Base-by-base conservation (phyloP, 768 basidiomycete genomes). In the Vishniacozyma victoriae region DNA sequence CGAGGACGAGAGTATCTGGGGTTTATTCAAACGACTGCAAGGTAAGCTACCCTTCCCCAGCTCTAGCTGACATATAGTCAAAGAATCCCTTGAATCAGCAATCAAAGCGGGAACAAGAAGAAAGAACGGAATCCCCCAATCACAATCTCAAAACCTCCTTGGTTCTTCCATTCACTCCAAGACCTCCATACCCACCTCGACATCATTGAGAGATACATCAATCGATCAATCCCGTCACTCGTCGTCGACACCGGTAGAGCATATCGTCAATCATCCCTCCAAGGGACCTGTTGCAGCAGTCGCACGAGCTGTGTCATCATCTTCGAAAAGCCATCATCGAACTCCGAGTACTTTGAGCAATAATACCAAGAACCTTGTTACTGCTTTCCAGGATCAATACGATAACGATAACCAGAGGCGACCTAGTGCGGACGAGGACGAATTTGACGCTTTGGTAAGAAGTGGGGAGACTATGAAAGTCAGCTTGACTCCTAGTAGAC, bases 381-480 rank as follows among this genome's bases (percentile, higher is more conserved):
- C 62, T 3, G 66, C 58, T 22, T 64, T 44, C 37, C 36, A 64
- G 43, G 63, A 68, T 38, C 18, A 33, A 35, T 18, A 31, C n/a
- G 58, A 55, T 5, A 29, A n/a, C n/a, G n/a, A n/a, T n/a, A n/a
- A n/a, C n/a, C n/a, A 51, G 25, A 11, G 41, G 7, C 11, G 15
- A 13, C 15, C 41, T 42, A 27, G 40, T 60, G 85, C 67, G 75
- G 54, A 69, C 78, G 70, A 80, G 47, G 83, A 85, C 54, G 87
- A 93, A 69, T 96, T 97, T 70, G 92, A 97, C 72, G 83, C 89
- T 71, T 76, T 96, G 72, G 84, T 97, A 82, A 82, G 81, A 43
- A 89, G 87, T 50, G 81, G 84, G 51, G 78, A 85, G 49, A 96
- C 92, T 16, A 86, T 95, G 85, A 95, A 89, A 69, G 83, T 97